Base-by-base conservation (phyloP, 2,329 filamentous ascomycete species). In the Epicoccum sorghinum region DNA sequence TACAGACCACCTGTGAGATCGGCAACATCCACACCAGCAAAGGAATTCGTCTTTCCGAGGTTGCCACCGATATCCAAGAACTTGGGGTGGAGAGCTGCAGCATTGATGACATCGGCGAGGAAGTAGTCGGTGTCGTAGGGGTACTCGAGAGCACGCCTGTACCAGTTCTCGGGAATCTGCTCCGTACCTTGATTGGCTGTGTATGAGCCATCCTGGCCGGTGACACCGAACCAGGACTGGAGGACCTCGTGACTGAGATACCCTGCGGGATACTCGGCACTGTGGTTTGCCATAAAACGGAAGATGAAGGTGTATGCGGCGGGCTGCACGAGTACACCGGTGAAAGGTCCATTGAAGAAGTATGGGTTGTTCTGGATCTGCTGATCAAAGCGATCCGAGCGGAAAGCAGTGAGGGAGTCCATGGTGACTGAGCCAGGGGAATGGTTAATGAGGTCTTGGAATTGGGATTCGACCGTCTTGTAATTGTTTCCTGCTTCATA, bases 231-330 rank as follows among this genome's bases (percentile, higher is more conserved):
- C 64, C 64, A 67, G 0, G 61, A 65, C 51, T 67, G 60, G 13
- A 67, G 44, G 10, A 55, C 52, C 13, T 64, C 62, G 41, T 60
- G 55, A 13, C 38, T 55, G 13, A 67, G 37, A 3, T 50, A 30
- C 22, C 62, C 64, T 2, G 39, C 40, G 5, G 64, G 64, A 30
- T 59, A 23, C 18, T 64, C 61, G 1, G 57, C 58, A 22, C 57
- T 62, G 30, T 67, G 64, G 23, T 67, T 66, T 1, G 64, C 64
- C 64, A 67, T 67, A 57, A 67, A 66, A 14, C 64, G 62, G 45
- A 56, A 67, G 45, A 67, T 67, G 47, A 67, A 67, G 4, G 62
- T 62, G 38, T 67, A 67, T 39, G 62, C 64, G 22, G 64, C 64
- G 27, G 64, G 62, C 56, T 67, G 64, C 44, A 67, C 64, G 37